A percentile compares a stretch with the other conserved stretches of the same genome.
Conservation (phyloP, 768 basidiomycete genomes). For the Sarcodon aspratus region DNA sequence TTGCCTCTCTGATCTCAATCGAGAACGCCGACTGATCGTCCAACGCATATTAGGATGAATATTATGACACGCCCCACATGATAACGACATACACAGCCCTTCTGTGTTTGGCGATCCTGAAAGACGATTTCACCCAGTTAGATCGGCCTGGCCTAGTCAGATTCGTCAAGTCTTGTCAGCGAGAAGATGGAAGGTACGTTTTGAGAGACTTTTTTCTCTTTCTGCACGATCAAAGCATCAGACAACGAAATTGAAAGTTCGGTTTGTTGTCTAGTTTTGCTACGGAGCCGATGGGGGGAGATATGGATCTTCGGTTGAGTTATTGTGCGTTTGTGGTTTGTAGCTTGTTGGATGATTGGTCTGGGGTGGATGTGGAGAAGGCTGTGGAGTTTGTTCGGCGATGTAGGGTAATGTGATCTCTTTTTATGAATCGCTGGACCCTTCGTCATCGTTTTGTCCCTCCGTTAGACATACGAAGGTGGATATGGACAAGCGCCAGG, state of each 20-base stretch:
- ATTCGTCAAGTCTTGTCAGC: conserved; percentile 67
- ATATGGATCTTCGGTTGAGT: conserved; percentile 72
- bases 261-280: conserved; percentile 42
- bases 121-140: conserved; percentile 71
- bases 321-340: conserved; percentile 86
- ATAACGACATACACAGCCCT: conserved; percentile 94
- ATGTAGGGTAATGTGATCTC: conserved; percentile 51
- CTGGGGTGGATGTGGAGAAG: conserved; percentile 47
- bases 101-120: conserved; percentile 69
- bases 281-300: conserved; percentile 51
- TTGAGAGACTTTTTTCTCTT: conserved; percentile 1
- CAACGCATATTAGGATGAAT: conserved; percentile 15
- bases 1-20: not conserved
- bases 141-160: conserved; percentile 54
- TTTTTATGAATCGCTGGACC: not conserved
- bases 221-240: not conserved
- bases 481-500: conserved; percentile 79
- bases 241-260: too few species aligned
- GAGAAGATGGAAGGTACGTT: conserved; percentile 70
- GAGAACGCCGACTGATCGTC: not conserved
- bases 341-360: conserved; percentile 72
- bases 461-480: conserved; percentile 78
- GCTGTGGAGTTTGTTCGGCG: conserved; percentile 54
- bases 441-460: not conserved
- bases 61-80: conserved; percentile 67